Percentiles rank a stretch among this genome's conserved stretches.
These are phyloP conservation scores for Nidularia sp. DNA, from an alignment of 768 basidiomycete species.

Conservation along the genomic window DNA sequence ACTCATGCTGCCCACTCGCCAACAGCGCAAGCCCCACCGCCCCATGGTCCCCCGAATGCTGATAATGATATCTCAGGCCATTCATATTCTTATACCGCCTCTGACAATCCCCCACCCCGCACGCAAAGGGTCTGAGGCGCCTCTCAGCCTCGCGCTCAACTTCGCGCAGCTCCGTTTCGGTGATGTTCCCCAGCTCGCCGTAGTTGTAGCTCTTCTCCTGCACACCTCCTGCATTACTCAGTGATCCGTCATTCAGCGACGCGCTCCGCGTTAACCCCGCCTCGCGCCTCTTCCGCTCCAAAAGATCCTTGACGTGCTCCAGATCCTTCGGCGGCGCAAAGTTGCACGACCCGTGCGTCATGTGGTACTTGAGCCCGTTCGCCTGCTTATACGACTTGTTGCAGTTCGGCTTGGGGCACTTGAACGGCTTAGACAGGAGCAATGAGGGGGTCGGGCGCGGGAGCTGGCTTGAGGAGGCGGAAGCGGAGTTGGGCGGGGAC, in stretches of 20 bases:
- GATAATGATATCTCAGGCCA: conserved; percentile 92
- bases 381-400: conserved; percentile 97
- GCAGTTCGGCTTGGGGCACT: conserved; percentile 92
- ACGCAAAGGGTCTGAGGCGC: conserved; percentile 80
- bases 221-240: background rate
- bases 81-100: conserved; percentile 99
- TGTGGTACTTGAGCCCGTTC: conserved; percentile 92
- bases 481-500: conserved; percentile 1
- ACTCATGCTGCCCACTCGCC: conserved; percentile 64
- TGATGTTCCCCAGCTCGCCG: conserved; percentile 43
- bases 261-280: conserved; percentile 3
- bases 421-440: conserved; percentile 82
- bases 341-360: conserved; percentile 90
- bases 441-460: conserved; percentile 46
- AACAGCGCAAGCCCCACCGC: conserved; percentile 82
- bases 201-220: conserved; percentile 15
- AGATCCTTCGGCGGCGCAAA: conserved; percentile 87
- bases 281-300: conserved; percentile 49
- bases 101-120: conserved; percentile 81
- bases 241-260: background rate
- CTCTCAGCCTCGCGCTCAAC: conserved; percentile 85
- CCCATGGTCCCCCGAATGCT: conserved; percentile 95
- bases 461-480: conserved; percentile 10
- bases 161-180: conserved; percentile 62
- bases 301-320: conserved; percentile 69